Percentiles rank a stretch among this genome's conserved stretches.
Evolutionary conservation across 1,284 basidiomycete genomes (phyloP).

Genomic region (Sporisorium scitamineum): DNA sequence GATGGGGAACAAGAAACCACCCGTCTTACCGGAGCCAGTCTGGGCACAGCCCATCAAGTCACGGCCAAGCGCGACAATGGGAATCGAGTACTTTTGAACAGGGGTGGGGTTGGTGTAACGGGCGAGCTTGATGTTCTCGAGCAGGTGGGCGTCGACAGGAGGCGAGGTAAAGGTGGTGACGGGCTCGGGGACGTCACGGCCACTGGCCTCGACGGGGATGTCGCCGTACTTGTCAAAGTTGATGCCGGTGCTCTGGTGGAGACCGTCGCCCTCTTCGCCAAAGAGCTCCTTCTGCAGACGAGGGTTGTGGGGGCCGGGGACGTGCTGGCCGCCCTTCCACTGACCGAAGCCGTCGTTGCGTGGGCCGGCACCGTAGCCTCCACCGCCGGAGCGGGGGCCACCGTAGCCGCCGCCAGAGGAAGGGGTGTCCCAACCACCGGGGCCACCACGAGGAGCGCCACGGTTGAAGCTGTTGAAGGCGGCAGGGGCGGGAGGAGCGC

Average conservation of each 20-base stretch:
- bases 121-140: constrained; percentile 93
- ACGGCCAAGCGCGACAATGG: constrained; percentile 88
- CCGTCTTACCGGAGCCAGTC: constrained; percentile 99
- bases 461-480: constrained; percentile 60
- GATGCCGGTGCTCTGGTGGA: constrained; percentile 89
- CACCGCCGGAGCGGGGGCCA: constrained; percentile 48
- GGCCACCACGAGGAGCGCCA: constrained; percentile 53
- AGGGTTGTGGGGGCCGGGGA: constrained; percentile 82
- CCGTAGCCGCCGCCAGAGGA: constrained; percentile 47
- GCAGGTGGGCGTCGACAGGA: constrained; percentile 89
- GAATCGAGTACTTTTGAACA: constrained; percentile 99
- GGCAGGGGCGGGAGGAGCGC: constrained; percentile 47
- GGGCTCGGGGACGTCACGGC: constrained; percentile 93
- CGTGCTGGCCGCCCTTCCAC: constrained; percentile 91
- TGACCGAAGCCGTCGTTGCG: constrained; percentile 74
- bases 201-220: constrained; percentile 98
- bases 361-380: constrained; percentile 55
- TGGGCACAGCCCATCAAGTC: constrained; percentile 99
- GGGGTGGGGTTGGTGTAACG: constrained; percentile 95
- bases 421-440: constrained; percentile 51
- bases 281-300: constrained; percentile 96
- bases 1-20: constrained; percentile 99
- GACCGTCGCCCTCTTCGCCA: constrained; percentile 82
- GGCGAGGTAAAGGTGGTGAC: constrained; percentile 87
- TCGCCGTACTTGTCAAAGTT: constrained; percentile 99